A percentile compares a stretch with the other conserved stretches of the same genome.
Evolutionary conservation across 192 early-diverging fungal species (phyloP).

Genomic region (Dispira parvispora): DNA sequence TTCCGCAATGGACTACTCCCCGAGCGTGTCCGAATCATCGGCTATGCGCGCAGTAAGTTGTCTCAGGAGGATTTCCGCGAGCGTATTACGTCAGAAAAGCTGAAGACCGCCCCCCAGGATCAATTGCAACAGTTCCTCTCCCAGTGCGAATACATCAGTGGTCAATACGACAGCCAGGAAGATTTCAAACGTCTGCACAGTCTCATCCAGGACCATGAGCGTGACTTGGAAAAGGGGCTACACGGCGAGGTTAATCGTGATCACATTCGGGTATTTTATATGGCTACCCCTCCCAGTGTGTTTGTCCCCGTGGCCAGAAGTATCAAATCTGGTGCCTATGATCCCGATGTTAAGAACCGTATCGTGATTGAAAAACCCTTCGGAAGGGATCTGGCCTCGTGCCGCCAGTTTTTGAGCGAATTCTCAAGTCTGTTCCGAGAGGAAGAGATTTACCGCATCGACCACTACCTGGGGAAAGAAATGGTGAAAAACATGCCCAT

Average conservation of each 20-base stretch:
- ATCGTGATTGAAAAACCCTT: constrained; percentile 97
- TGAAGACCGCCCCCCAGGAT: constrained; percentile 16
- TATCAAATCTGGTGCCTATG: constrained; percentile 54
- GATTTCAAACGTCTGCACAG: constrained; percentile 50
- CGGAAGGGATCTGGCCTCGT: constrained; percentile 79
- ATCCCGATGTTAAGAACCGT: constrained; percentile 48
- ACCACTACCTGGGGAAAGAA: constrained; percentile 98
- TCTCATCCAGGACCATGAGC: constrained; percentile 41
- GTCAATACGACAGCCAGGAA: constrained; percentile 65
- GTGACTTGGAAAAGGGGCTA: constrained; percentile 2
- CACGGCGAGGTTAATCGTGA: constrained; percentile 11
- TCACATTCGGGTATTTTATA: constrained; percentile 75
- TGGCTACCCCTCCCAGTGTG: constrained; percentile 91
- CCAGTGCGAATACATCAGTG: constrained; percentile 58
- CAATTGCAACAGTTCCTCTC: constrained; percentile 44
- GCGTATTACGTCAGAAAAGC: constrained; percentile 47
- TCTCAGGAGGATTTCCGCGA: constrained; percentile 52
- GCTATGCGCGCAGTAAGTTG: constrained; percentile 83
- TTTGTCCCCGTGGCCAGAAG: constrained; percentile 72
- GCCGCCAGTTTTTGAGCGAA: constrained; percentile 47
- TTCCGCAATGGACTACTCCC: constrained; percentile 74
- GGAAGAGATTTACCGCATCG: constrained; percentile 94
- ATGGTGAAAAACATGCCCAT: constrained; percentile 98
- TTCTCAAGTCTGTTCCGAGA: constrained; percentile 69
- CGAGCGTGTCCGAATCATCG: constrained; percentile 55